Evolutionary conservation across 306 rosid genomes (phyloP).

Genomic region (Corylus heterophylla): DNA sequence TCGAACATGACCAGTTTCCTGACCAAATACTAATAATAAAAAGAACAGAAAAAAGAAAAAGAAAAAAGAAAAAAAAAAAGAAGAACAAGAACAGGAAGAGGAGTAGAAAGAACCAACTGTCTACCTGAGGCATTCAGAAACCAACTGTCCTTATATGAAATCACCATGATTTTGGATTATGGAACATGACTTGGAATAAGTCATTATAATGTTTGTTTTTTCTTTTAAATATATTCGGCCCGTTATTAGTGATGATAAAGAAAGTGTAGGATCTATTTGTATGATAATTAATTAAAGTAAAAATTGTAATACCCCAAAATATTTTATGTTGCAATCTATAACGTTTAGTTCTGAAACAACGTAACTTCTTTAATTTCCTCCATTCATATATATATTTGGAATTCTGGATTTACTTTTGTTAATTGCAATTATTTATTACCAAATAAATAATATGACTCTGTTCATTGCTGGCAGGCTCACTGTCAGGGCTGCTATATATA

Average conservation of each 20-base stretch:
- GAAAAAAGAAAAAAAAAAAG: not conserved
- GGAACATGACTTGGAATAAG: too few relatives aligned
- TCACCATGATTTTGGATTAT: too few relatives aligned
- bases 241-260: too few relatives aligned
- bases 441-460: not conserved
- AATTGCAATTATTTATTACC: not conserved
- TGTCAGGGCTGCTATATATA: not conserved
- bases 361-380: too few relatives aligned
- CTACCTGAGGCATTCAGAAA: conserved; percentile 36
- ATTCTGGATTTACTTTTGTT: not conserved
- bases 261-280: too few relatives aligned
- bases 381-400: too few relatives aligned
- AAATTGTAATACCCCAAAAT: too few relatives aligned
- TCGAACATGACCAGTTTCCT: not conserved
- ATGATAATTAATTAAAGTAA: too few relatives aligned
- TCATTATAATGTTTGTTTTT: too few relatives aligned
- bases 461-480: not conserved
- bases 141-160: not conserved
- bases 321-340: too few relatives aligned
- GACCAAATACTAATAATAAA: not conserved
- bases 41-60: not conserved
- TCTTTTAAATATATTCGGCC: too few relatives aligned
- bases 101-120: conserved; percentile 18
- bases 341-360: too few relatives aligned
- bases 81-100: not conserved